phyloP scores from a whole-genome alignment of 2,329 filamentous ascomycete genomes.

The Dactylellina leptospora region DNA sequence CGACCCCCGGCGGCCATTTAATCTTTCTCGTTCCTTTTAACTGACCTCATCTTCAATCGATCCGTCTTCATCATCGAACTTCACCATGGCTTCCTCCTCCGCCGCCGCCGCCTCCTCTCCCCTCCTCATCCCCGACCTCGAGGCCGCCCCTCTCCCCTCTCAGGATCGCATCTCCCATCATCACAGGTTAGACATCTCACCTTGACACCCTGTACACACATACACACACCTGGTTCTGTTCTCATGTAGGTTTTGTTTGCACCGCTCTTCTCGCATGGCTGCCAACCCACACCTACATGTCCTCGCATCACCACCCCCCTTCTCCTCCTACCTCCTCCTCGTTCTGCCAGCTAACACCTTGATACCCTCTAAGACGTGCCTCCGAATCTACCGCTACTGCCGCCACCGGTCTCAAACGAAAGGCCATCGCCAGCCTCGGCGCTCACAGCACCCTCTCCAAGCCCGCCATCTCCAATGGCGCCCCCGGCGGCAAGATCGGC shows the following conservation, averaged over 20 bases:
- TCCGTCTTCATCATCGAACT: neutral
- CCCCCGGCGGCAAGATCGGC: constrained; percentile 75
- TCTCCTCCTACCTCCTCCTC: neutral
- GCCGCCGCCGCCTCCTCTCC: constrained; percentile 25
- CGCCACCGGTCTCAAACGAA: constrained; percentile 41
- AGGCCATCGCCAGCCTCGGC: constrained; percentile 49
- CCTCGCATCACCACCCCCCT: constrained; percentile 1
- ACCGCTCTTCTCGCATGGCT: constrained; percentile 9
- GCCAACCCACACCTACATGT: constrained; percentile 46
- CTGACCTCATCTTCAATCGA: neutral
- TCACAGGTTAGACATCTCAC: constrained; percentile 54
- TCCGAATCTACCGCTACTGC: constrained; percentile 20
- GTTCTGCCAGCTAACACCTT: constrained; percentile 12
- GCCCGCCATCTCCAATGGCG: constrained; percentile 27
- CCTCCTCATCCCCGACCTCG: constrained; percentile 36
- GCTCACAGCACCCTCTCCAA: constrained; percentile 46
- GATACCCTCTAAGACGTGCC: neutral
- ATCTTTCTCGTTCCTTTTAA: neutral
- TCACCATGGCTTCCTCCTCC: neutral
- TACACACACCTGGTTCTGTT: neutral
- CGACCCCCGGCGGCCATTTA: constrained; percentile 4
- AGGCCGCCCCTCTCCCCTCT: constrained; percentile 28
- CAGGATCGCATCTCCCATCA: constrained; percentile 11
- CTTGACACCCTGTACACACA: constrained; percentile 37
- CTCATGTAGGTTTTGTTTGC: constrained; percentile 4